Percentiles rank a stretch among this genome's conserved stretches.
Conservation (phyloP, 768 basidiomycete species). For the Mrakia hoshinonis region DNA sequence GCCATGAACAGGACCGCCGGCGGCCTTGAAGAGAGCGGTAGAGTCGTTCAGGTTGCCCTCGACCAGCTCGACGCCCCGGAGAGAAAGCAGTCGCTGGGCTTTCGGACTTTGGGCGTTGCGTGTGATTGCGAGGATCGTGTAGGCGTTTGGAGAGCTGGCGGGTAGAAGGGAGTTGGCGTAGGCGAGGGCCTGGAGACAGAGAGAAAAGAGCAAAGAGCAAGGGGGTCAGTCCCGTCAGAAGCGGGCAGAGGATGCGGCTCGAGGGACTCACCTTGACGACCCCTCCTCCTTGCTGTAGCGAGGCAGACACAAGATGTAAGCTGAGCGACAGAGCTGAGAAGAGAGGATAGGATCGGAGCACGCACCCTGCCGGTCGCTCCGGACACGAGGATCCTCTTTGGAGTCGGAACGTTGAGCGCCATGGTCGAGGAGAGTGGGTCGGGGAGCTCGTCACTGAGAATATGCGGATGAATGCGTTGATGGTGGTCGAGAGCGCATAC, state of each 20-base stretch:
- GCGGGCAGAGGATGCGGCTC: neutral
- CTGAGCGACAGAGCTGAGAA: no score
- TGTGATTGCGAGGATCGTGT: slow-evolving; percentile 5
- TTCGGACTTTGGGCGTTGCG: neutral
- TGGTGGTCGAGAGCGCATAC: no score
- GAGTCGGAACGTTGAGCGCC: no score
- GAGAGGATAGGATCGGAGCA: no score
- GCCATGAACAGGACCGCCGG: neutral
- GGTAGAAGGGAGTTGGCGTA: neutral
- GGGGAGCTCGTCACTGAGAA: no score
- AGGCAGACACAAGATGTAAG: no score
- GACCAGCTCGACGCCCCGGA: neutral
- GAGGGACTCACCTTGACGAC: neutral
- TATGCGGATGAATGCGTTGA: no score
- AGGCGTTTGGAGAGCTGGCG: neutral
- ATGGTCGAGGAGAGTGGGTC: no score
- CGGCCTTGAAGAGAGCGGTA: neutral
- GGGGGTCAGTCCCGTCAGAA: no score
- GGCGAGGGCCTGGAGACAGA: neutral
- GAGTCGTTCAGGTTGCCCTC: slow-evolving; percentile 3
- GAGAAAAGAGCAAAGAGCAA: neutral
- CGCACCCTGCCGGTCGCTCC: no score
- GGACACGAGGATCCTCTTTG: no score
- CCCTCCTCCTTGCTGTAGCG: neutral
- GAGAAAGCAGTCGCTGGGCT: neutral